These are phyloP conservation scores for Aquilaria malaccensis DNA, from an alignment of 345 rosid genomes.

Conservation along the genomic window DNA sequence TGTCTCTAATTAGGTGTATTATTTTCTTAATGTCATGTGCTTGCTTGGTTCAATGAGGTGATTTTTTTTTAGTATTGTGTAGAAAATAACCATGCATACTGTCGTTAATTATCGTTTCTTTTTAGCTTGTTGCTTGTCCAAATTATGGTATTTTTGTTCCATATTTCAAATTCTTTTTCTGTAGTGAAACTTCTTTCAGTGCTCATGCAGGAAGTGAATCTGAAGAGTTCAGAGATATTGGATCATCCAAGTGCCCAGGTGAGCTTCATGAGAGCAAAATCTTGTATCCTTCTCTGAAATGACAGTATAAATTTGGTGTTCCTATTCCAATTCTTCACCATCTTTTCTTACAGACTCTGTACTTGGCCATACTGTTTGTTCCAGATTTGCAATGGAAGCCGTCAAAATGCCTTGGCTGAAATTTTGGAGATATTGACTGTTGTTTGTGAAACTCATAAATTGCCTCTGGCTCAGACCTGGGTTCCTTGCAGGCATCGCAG, in stretches of 20 bases:
- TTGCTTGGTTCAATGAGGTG: neutral
- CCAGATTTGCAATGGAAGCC: constrained; percentile 92
- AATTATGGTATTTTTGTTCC: neutral
- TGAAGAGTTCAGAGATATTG: constrained; percentile 83
- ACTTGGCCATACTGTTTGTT: constrained; percentile 32
- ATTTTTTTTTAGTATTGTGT: no score
- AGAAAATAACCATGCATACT: neutral
- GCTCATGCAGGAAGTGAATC: constrained; percentile 76
- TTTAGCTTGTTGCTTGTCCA: neutral
- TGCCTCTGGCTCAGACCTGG: constrained; percentile 99
- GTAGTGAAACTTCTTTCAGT: constrained; percentile 38
- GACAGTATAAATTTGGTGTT: constrained; percentile 18
- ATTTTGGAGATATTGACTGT: constrained; percentile 84
- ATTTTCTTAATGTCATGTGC: neutral
- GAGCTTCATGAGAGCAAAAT: constrained; percentile 24
- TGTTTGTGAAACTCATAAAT: constrained; percentile 75
- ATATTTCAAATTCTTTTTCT: constrained; percentile 2
- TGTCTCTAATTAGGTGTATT: constrained; percentile 3
- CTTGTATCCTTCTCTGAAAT: constrained; percentile 24
- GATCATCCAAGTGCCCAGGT: constrained; percentile 70
- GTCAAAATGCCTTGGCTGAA: constrained; percentile 82
- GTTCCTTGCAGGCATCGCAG: constrained; percentile 90
- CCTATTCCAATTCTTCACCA: constrained; percentile 23
- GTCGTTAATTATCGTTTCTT: neutral
- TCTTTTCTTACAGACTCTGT: constrained; percentile 32